phyloP scores from a whole-genome alignment of 163 green algal genomes.

The Coccomyxa subellipsoidea region DNA sequence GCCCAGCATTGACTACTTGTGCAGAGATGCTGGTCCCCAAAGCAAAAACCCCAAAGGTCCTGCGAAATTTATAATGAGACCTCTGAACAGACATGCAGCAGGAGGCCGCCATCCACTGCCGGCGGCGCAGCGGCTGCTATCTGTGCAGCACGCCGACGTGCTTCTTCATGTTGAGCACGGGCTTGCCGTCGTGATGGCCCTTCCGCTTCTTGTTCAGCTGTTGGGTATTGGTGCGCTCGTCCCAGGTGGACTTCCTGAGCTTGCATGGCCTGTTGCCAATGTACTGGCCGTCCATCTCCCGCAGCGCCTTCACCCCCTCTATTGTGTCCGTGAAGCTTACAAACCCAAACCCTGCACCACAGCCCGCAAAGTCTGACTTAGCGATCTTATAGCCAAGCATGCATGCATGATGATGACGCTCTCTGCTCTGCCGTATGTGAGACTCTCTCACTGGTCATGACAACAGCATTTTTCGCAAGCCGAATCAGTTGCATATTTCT shows the following conservation, averaged over 20 bases:
- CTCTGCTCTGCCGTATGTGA: no score
- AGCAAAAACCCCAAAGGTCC: no score
- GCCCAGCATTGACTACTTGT: no score
- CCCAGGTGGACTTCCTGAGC: conserved; percentile 77
- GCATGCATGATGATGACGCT: no score
- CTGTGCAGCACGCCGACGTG: conserved; percentile 9
- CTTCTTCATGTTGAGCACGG: not conserved
- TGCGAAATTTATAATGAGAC: no score
- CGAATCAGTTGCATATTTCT: no score
- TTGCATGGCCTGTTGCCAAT: conserved; percentile 92
- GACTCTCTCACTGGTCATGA: no score
- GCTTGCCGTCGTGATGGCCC: not conserved
- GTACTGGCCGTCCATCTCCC: conserved; percentile 94
- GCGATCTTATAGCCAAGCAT: not conserved
- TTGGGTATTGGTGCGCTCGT: conserved; percentile 33
- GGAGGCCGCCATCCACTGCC: no score
- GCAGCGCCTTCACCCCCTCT: conserved; percentile 79
- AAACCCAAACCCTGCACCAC: conserved; percentile 80
- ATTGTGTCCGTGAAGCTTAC: conserved; percentile 76
- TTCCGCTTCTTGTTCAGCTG: conserved; percentile 1
- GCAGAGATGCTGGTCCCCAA: no score
- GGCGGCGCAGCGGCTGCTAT: not conserved
- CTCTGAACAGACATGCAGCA: no score
- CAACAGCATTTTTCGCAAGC: no score
- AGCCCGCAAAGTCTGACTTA: not conserved